Base-by-base conservation (phyloP, 805 yeast genomes). In the Wickerhamomyces rabaulensis region DNA sequence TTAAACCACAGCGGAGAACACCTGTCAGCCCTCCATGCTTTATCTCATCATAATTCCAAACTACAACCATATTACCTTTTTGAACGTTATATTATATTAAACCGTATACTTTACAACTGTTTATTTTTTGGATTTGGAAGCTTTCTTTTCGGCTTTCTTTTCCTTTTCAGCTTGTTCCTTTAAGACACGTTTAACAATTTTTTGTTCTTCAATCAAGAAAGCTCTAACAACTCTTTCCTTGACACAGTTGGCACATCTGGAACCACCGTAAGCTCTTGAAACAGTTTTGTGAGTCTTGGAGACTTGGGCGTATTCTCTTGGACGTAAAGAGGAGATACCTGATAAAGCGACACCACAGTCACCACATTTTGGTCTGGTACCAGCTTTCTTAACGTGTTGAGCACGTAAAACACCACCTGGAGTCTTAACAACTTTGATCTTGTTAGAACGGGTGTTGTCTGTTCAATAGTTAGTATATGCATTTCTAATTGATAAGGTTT, bases 391-490 rank as follows among this genome's bases (percentile, higher is more conserved):
- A 70, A 89, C 80, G 81, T 94, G 99, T 77, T 91, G 97, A 71
- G 96, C 96, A 73, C 90, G 84, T 77, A 94, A 84, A 77, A 85
- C 86, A 73, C 98, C 98, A 84, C 99, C 99, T 77, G 99, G 99
- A 78, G 99, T 94, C 88, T 92, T 94, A 68, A 92, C 96, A 77
- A 92, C 95, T 91, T 87, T 92, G 82, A 94, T 92, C 82, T 87
- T 88, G 96, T 94, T 94, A 67, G 99, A 94, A 78, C 84, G 86
- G 85, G 99, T 91, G 96, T 94, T 94, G 96, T 90, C 95, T 87
- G 53, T 43, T n/a, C 10, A 25, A 35, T n/a, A 46, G 64, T 61
- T 57, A 53, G 58, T 58, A 57, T 51, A 16, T 39, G 17, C 9
- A 27, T 27, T 12, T 27, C 31, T 27, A 27, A 12, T 16, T 22